Evolutionary conservation across 2,329 filamentous ascomycete genomes (phyloP).

Genomic region (Penicillium nordicum): DNA sequence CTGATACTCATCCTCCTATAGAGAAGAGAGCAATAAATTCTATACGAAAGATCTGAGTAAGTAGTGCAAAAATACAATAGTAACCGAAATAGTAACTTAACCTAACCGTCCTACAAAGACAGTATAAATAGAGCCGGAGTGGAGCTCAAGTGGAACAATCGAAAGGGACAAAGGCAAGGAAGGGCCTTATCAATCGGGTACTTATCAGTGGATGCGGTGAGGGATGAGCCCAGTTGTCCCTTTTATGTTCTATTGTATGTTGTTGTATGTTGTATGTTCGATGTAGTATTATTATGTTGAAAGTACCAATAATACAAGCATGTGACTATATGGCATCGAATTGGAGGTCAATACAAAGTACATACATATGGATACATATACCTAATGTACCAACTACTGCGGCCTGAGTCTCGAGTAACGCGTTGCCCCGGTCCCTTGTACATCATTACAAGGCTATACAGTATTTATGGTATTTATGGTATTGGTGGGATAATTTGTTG

Average conservation of each 20-base stretch:
- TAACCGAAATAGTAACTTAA: background rate
- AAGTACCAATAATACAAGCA: background rate
- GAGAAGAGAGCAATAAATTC: background rate
- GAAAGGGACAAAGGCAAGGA: background rate
- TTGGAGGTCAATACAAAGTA: background rate
- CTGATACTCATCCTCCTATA: background rate
- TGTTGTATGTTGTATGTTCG: background rate
- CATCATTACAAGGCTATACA: constrained; percentile 1
- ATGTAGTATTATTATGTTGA: background rate
- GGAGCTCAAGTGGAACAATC: constrained; percentile 1
- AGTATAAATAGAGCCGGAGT: background rate
- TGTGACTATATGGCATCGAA: background rate
- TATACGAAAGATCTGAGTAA: background rate
- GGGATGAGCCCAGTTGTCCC: background rate
- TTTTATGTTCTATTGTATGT: background rate
- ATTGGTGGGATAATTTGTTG: background rate
- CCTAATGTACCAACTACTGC: background rate
- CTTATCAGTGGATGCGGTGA: constrained; percentile 4
- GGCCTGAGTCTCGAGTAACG: background rate
- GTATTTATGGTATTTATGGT: constrained; percentile 3
- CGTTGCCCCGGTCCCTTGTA: background rate
- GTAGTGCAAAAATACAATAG: background rate
- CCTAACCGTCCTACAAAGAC: background rate
- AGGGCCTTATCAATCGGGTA: constrained; percentile 1
- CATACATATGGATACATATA: background rate